Evolutionary conservation across 2,329 filamentous ascomycete genomes (phyloP).

Genomic region (Thermoascus crustaceus): DNA sequence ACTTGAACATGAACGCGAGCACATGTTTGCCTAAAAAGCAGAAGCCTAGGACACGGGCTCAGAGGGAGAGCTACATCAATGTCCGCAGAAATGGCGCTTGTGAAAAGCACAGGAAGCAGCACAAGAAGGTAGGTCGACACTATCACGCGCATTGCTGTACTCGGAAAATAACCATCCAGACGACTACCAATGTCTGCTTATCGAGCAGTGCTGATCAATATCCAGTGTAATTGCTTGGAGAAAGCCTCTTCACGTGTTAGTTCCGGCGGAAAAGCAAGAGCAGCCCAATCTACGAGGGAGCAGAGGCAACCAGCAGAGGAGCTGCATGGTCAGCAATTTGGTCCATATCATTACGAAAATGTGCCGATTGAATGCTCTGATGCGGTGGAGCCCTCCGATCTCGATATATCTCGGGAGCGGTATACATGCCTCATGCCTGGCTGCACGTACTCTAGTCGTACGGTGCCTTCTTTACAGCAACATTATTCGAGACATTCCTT

Average conservation of each 20-base stretch:
- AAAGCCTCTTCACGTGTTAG: neutral
- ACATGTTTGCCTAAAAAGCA: conserved; percentile 36
- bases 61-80: conserved; percentile 37
- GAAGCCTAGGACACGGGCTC: conserved; percentile 33
- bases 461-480: no score
- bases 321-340: neutral
- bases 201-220: neutral
- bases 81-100: conserved; percentile 36
- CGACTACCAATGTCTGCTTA: neutral
- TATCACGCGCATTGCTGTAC: neutral
- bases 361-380: no score
- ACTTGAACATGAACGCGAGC: conserved; percentile 36
- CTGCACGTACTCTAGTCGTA: no score
- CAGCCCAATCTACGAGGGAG: neutral
- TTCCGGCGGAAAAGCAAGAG: neutral
- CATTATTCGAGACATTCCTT: no score
- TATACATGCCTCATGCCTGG: no score
- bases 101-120: conserved; percentile 37
- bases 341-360: neutral
- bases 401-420: no score
- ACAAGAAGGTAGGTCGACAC: conserved; percentile 33
- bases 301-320: neutral
- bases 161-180: neutral
- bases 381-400: no score
- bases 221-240: conserved; percentile 1